A percentile compares a stretch with the other conserved stretches of the same genome.
Evolutionary conservation across 768 basidiomycete genomes (phyloP).

Genomic region (Collybia sp.): DNA sequence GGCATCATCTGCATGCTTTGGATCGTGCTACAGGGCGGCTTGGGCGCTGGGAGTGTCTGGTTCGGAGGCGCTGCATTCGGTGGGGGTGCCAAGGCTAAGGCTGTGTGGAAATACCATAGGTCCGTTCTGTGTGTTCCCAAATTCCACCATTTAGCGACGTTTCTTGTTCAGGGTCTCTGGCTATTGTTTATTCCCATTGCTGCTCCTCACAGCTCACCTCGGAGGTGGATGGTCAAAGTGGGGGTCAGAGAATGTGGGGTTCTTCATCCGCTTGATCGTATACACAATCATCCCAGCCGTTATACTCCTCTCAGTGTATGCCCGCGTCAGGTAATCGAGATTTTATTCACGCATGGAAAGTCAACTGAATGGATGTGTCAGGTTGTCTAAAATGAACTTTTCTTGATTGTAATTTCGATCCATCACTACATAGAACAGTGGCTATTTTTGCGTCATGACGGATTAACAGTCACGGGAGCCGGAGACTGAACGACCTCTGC

Average conservation of each 20-base stretch:
- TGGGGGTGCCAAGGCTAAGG: slow-evolving; percentile 66
- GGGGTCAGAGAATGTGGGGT: slow-evolving; percentile 33
- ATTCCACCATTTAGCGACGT: slow-evolving; percentile 2
- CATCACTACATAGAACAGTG: background rate
- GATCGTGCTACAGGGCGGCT: slow-evolving; percentile 52
- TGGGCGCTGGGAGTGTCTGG: slow-evolving; percentile 82
- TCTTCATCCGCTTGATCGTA: slow-evolving; percentile 39
- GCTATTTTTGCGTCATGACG: slow-evolving; percentile 10
- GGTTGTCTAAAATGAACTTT: slow-evolving; percentile 64
- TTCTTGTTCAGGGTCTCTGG: slow-evolving; percentile 53
- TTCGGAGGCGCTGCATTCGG: slow-evolving; percentile 65
- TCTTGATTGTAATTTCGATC: slow-evolving; percentile 20
- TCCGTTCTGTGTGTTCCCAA: slow-evolving; percentile 15
- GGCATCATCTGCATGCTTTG: slow-evolving; percentile 61
- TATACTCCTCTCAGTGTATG: slow-evolving; percentile 37
- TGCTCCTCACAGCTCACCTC: slow-evolving; percentile 61
- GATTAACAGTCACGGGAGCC: slow-evolving; percentile 6
- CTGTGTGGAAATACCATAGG: slow-evolving; percentile 84
- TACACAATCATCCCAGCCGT: slow-evolving; percentile 53
- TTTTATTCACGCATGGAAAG: background rate
- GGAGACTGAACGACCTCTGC: slow-evolving; percentile 55
- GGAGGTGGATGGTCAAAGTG: slow-evolving; percentile 71
- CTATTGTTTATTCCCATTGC: slow-evolving; percentile 58
- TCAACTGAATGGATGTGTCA: slow-evolving; percentile 16
- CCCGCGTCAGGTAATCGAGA: slow-evolving; percentile 45